phyloP scores from a whole-genome alignment of 2,329 filamentous ascomycete genomes.

The Fusarium sp. region DNA sequence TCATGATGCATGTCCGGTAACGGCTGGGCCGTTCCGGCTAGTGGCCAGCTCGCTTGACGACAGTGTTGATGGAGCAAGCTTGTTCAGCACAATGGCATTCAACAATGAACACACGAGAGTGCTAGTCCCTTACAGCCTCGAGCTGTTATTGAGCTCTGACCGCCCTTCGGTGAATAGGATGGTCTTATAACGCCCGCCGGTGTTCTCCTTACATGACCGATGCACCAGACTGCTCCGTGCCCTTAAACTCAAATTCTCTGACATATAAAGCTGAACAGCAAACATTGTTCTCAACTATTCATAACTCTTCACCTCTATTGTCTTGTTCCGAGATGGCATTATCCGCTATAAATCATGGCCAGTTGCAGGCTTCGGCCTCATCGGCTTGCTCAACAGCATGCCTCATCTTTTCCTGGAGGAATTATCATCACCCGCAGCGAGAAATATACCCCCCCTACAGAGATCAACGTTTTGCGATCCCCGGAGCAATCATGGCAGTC shows the following conservation, averaged over 20 bases:
- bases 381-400: conserved; percentile 26
- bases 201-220: conserved; percentile 17
- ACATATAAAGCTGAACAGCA: conserved; percentile 20
- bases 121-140: conserved; percentile 11
- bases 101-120: conserved; percentile 17
- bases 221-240: conserved; percentile 2
- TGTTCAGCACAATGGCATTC: conserved; percentile 12
- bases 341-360: conserved; percentile 32
- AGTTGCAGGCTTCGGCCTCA: conserved; percentile 19
- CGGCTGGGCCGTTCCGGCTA: background rate
- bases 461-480: conserved; percentile 1
- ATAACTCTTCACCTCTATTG: conserved; percentile 6
- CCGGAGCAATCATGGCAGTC: conserved; percentile 11
- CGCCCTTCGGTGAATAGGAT: conserved; percentile 28
- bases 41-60: conserved; percentile 2
- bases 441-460: conserved; percentile 9
- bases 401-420: conserved; percentile 12
- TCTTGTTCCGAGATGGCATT: conserved; percentile 34
- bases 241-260: background rate
- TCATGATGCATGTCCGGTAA: conserved; percentile 7
- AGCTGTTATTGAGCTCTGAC: conserved; percentile 23
- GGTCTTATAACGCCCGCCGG: conserved; percentile 1
- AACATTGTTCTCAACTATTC: conserved; percentile 7
- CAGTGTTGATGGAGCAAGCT: conserved; percentile 9
- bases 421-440: conserved; percentile 10